phyloP scores from a whole-genome alignment of 306 rosid species.

The Potentilla sterilis region DNA sequence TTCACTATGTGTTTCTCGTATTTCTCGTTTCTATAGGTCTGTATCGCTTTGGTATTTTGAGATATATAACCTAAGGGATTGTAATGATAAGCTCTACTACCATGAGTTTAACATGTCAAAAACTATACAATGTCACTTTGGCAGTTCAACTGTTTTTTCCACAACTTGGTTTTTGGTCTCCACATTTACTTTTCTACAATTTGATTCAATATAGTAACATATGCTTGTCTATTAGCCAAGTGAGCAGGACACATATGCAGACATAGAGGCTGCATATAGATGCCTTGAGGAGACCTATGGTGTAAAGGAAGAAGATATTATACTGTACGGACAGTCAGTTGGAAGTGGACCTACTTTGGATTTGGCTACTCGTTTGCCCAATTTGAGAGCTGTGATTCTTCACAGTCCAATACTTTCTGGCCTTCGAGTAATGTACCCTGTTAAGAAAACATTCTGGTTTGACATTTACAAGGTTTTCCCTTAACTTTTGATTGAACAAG shows the following conservation, averaged over 20 bases:
- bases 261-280: constrained; percentile 59
- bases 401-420: constrained; percentile 67
- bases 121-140: background rate
- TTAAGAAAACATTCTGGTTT: constrained; percentile 65
- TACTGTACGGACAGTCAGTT: constrained; percentile 65
- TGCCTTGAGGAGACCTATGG: constrained; percentile 62
- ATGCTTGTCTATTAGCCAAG: constrained; percentile 39
- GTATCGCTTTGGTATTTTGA: background rate
- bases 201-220: background rate
- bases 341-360: constrained; percentile 70
- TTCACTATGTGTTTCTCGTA: background rate
- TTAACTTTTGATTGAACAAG: background rate
- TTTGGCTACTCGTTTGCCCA: constrained; percentile 51
- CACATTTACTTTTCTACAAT: background rate
- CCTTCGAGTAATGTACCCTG: constrained; percentile 61
- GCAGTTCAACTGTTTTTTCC: background rate
- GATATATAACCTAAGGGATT: background rate
- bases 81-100: background rate
- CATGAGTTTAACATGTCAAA: background rate
- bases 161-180: background rate
- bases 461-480: constrained; percentile 64
- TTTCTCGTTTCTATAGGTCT: background rate
- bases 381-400: constrained; percentile 51
- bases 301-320: constrained; percentile 53
- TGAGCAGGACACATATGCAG: constrained; percentile 76